Percentiles rank a stretch among this genome's conserved stretches.
phyloP scores from a whole-genome alignment of 2,329 filamentous ascomycete genomes.

The Cytospora piceicola region DNA sequence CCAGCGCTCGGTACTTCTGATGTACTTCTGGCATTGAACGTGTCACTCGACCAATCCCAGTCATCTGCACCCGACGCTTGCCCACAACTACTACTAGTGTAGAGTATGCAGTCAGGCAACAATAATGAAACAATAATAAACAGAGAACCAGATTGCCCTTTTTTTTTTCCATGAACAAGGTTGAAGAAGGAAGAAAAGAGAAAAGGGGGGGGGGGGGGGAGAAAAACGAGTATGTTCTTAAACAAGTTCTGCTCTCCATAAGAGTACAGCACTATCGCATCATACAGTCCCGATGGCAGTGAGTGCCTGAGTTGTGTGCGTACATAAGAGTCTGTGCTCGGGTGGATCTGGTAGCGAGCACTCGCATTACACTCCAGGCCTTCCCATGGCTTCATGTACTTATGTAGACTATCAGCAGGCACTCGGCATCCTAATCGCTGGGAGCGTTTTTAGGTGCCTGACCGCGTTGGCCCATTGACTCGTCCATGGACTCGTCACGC shows the following conservation, averaged over 20 bases:
- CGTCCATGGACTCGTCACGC: conserved; percentile 14
- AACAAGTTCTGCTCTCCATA: conserved; percentile 16
- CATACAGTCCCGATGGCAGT: not conserved
- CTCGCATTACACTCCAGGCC: not conserved
- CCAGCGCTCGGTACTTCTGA: conserved; percentile 13
- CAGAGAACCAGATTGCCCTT: not conserved
- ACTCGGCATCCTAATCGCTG: conserved; percentile 15
- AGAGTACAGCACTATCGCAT: not conserved
- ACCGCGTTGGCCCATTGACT: conserved; percentile 1
- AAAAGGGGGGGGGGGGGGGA: too few relatives aligned
- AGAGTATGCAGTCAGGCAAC: conserved; percentile 16
- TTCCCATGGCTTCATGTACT: not conserved
- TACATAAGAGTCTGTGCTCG: not conserved
- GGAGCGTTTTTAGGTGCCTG: conserved; percentile 13
- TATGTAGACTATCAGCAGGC: conserved; percentile 7
- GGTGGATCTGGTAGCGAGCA: not conserved
- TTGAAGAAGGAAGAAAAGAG: too few relatives aligned
- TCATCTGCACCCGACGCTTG: conserved; percentile 23
- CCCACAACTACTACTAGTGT: not conserved
- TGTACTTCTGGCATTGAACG: conserved; percentile 22
- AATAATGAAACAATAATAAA: conserved; percentile 6
- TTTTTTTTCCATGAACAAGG: too few relatives aligned
- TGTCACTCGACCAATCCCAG: conserved; percentile 21
- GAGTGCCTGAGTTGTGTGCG: not conserved
- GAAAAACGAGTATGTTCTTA: not conserved